These are phyloP conservation scores for Fraxinus floribunda DNA, from an alignment of 305 asterid genomes.

Conservation along the genomic window DNA sequence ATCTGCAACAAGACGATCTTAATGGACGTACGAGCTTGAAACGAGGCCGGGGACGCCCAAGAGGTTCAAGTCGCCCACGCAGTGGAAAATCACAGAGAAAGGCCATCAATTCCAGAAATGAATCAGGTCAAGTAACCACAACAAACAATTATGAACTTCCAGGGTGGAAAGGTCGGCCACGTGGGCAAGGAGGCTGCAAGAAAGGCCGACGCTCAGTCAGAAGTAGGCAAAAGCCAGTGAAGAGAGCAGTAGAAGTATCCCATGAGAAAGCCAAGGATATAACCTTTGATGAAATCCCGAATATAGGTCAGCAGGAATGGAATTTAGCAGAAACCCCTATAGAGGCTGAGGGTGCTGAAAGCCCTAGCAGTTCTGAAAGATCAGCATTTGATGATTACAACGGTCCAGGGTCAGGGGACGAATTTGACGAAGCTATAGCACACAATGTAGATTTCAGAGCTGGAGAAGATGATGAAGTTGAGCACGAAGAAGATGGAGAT, in stretches of 20 bases:
- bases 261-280: slow-evolving; percentile 17
- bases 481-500: slow-evolving; percentile 22
- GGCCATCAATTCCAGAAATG: slow-evolving; percentile 31
- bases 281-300: slow-evolving; percentile 27
- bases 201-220: slow-evolving; percentile 47
- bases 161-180: slow-evolving; percentile 51
- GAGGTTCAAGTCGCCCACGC: slow-evolving; percentile 43
- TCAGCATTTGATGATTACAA: slow-evolving; percentile 50
- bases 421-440: slow-evolving; percentile 38
- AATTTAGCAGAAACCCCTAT: slow-evolving; percentile 35
- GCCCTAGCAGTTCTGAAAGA: slow-evolving; percentile 52
- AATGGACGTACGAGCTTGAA: slow-evolving; percentile 30
- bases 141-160: slow-evolving; percentile 35
- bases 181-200: slow-evolving; percentile 48
- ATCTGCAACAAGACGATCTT: slow-evolving; percentile 36
- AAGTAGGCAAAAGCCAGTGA: slow-evolving; percentile 43
- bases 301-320: slow-evolving; percentile 36
- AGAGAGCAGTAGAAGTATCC: slow-evolving; percentile 10
- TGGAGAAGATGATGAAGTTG: slow-evolving; percentile 23
- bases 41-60: slow-evolving; percentile 64
- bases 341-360: slow-evolving; percentile 41
- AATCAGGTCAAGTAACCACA: slow-evolving; percentile 25
- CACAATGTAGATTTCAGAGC: slow-evolving; percentile 25
- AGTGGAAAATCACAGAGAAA: slow-evolving; percentile 48
- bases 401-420: slow-evolving; percentile 40